phyloP scores from a whole-genome alignment of 176 grass and related monocot genomes.

The Musa schizocarpa region DNA sequence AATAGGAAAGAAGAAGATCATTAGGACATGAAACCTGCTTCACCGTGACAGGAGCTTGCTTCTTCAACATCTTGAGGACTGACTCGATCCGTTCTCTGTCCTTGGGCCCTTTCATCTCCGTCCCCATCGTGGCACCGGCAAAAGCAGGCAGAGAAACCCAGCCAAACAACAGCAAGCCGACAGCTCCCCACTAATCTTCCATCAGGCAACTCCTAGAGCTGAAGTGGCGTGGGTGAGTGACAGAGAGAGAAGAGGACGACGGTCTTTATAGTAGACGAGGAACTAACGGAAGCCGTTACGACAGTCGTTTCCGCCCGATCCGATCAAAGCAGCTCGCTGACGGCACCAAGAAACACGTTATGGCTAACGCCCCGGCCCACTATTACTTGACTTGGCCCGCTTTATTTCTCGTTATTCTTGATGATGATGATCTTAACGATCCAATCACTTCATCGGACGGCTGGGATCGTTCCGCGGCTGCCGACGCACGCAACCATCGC shows the following conservation, averaged over 20 bases:
- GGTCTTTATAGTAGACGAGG: not conserved
- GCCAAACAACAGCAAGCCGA: not conserved
- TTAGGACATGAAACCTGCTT: constrained; percentile 55
- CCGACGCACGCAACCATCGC: too few species aligned
- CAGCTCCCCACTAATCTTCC: not conserved
- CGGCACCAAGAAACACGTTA: not conserved
- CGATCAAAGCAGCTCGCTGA: not conserved
- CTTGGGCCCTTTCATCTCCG: constrained; percentile 62
- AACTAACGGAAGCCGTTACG: constrained; percentile 3
- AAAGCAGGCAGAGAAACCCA: not conserved
- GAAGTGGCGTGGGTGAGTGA: not conserved
- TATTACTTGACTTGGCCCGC: too few species aligned
- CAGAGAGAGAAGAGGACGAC: not conserved
- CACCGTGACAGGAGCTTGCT: constrained; percentile 68
- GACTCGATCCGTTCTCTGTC: constrained; percentile 69
- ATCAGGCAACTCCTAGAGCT: not conserved
- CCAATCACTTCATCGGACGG: too few species aligned
- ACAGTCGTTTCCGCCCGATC: not conserved
- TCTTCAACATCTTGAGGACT: constrained; percentile 63
- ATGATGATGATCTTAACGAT: too few species aligned
- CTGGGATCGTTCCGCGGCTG: too few species aligned
- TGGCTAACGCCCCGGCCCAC: too few species aligned
- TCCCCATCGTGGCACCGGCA: constrained; percentile 29
- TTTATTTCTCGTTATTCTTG: too few species aligned
- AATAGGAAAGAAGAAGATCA: not conserved